Percentiles rank a stretch among this genome's conserved stretches.
Conservation (phyloP, 495 filamentous ascomycete species). For the Neurospora africana region DNA sequence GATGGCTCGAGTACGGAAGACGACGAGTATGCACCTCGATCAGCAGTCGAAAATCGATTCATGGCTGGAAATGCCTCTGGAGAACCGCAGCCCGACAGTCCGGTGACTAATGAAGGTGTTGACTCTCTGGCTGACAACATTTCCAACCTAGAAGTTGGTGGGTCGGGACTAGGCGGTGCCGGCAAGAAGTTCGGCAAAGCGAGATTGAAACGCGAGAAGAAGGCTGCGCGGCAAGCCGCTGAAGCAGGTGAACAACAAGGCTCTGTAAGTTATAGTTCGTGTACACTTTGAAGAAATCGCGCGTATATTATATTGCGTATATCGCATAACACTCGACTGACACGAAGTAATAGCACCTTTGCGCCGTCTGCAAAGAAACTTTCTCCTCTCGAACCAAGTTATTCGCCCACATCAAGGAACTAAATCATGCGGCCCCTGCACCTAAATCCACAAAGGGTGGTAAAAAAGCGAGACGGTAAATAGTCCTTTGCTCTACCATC, state of each 20-base stretch:
- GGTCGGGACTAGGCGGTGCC: constrained; percentile 7
- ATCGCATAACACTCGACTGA: neutral
- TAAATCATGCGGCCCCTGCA: constrained; percentile 20
- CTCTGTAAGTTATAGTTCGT: constrained; percentile 19
- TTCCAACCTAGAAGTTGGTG: constrained; percentile 6
- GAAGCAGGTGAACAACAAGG: constrained; percentile 25
- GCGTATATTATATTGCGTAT: neutral
- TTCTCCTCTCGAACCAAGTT: constrained; percentile 66
- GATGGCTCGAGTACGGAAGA: constrained; percentile 18
- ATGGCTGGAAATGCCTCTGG: neutral
- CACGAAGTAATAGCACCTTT: constrained; percentile 33
- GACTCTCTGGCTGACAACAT: constrained; percentile 9
- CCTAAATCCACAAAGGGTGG: constrained; percentile 5
- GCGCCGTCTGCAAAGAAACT: constrained; percentile 48
- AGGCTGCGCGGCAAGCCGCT: constrained; percentile 50
- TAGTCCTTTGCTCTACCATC: neutral
- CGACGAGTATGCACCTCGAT: constrained; percentile 35
- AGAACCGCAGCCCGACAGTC: neutral
- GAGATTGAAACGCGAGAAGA: constrained; percentile 78
- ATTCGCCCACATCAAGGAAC: constrained; percentile 63
- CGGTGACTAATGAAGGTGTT: neutral
- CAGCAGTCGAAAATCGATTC: constrained; percentile 29
- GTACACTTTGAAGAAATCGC: neutral
- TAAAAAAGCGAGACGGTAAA: constrained; percentile 16
- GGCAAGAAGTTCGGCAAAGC: constrained; percentile 67